These are phyloP conservation scores for Phlyctochytrium bullatum DNA, from an alignment of 192 early-diverging fungal species.

Conservation along the genomic window DNA sequence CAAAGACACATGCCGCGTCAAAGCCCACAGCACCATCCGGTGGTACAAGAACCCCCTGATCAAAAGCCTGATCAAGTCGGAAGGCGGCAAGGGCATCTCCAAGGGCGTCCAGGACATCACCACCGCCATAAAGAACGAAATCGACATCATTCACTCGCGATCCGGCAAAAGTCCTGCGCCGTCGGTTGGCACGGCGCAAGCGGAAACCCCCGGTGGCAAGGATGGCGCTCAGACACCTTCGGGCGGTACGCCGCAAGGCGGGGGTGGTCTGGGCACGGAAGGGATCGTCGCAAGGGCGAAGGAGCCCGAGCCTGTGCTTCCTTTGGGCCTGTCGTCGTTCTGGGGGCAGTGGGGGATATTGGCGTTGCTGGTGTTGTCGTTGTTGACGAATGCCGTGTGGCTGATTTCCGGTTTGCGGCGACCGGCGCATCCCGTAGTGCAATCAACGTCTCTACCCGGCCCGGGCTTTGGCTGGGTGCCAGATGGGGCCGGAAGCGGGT, in stretches of 20 bases:
- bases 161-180: not conserved
- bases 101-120: not conserved
- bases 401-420: not conserved
- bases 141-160: not conserved
- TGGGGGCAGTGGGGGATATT: conserved; percentile 20
- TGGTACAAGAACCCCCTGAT: conserved; percentile 71
- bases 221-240: conserved; percentile 1
- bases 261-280: too few relatives aligned
- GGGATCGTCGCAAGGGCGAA: too few relatives aligned
- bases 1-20: conserved; percentile 49
- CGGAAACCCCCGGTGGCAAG: not conserved
- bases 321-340: conserved; percentile 22
- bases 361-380: conserved; percentile 9
- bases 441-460: not conserved
- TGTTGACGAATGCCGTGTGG: conserved; percentile 10
- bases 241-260: not conserved
- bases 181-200: not conserved
- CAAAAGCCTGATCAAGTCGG: conserved; percentile 42
- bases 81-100: not conserved
- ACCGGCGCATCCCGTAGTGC: not conserved
- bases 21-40: conserved; percentile 55
- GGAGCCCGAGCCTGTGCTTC: conserved; percentile 21
- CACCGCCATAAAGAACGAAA: not conserved
- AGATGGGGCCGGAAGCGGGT: not conserved
- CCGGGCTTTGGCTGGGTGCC: not conserved